phyloP scores from a whole-genome alignment of 1,139 yeast genomes.

The Saccharomyces hybrid region DNA sequence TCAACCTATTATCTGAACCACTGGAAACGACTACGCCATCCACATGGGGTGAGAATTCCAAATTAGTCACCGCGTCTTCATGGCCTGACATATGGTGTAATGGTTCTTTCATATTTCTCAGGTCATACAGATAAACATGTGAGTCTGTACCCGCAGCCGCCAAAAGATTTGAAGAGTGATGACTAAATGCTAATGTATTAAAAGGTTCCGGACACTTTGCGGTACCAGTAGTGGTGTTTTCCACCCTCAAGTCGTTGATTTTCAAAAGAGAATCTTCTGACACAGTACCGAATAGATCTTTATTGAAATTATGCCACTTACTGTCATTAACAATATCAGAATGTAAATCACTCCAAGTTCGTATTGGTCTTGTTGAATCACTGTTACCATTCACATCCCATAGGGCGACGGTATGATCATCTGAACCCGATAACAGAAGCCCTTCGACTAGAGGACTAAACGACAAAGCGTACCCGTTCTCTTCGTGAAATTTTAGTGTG shows the following conservation, averaged over 20 bases:
- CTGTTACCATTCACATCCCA: slow-evolving; percentile 39
- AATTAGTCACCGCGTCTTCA: slow-evolving; percentile 55
- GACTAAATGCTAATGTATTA: slow-evolving; percentile 59
- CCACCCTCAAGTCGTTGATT: slow-evolving; percentile 54
- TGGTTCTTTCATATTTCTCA: slow-evolving; percentile 40
- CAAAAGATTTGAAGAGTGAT: slow-evolving; percentile 48
- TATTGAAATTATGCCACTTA: slow-evolving; percentile 54
- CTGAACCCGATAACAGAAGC: slow-evolving; percentile 51
- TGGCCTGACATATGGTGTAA: slow-evolving; percentile 76
- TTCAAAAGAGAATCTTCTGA: slow-evolving; percentile 64
- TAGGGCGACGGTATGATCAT: slow-evolving; percentile 52
- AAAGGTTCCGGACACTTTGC: slow-evolving; percentile 37
- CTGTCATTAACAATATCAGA: slow-evolving; percentile 63
- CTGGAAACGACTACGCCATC: slow-evolving; percentile 72
- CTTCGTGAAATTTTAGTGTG: slow-evolving; percentile 45
- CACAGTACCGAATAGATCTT: slow-evolving; percentile 53
- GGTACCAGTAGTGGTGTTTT: slow-evolving; percentile 28
- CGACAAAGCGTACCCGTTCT: slow-evolving; percentile 65
- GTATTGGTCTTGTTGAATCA: slow-evolving; percentile 22
- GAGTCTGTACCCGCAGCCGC: slow-evolving; percentile 66
- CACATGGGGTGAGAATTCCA: slow-evolving; percentile 64
- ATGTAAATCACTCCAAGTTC: slow-evolving; percentile 34
- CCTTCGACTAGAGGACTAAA: slow-evolving; percentile 47
- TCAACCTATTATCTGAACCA: slow-evolving; percentile 61
- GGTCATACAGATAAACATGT: slow-evolving; percentile 54